phyloP scores from a whole-genome alignment of 2,329 filamentous ascomycete genomes.

The Fusarium liriodendri region DNA sequence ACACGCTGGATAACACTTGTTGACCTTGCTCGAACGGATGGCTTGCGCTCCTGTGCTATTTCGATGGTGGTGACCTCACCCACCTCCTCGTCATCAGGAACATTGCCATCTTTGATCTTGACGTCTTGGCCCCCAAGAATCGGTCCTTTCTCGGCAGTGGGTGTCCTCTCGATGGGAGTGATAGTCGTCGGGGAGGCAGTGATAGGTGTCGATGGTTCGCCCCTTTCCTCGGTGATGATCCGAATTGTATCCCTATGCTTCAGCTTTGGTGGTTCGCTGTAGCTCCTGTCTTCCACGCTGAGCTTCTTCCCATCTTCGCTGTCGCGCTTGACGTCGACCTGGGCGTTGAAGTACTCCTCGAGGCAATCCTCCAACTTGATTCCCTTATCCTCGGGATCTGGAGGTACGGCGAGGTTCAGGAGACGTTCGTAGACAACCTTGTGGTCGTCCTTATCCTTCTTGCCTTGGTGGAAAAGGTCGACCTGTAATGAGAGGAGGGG shows the following conservation, averaged over 20 bases:
- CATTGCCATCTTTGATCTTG: constrained; percentile 15
- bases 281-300: constrained; percentile 42
- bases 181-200: constrained; percentile 49
- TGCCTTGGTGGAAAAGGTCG: constrained; percentile 93
- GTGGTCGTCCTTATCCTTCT: constrained; percentile 87
- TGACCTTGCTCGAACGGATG: constrained; percentile 59
- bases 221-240: constrained; percentile 49
- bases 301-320: constrained; percentile 65
- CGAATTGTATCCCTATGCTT: constrained; percentile 49
- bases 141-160: constrained; percentile 27
- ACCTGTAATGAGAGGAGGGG: constrained; percentile 92
- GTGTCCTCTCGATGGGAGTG: constrained; percentile 37
- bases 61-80: constrained; percentile 34
- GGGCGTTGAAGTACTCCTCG: constrained; percentile 94
- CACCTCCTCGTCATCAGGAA: constrained; percentile 25
- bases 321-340: constrained; percentile 87
- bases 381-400: constrained; percentile 74
- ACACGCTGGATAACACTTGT: constrained; percentile 72
- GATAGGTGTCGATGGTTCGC: constrained; percentile 47
- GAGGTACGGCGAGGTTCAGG: constrained; percentile 89
- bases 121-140: constrained; percentile 1
- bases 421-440: constrained; percentile 93
- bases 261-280: constrained; percentile 40
- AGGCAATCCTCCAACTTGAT: constrained; percentile 91
- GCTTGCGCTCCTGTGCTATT: constrained; percentile 44